These are phyloP conservation scores for Alternaria alternata DNA, from an alignment of 2,329 filamentous ascomycete species.

Conservation along the genomic window DNA sequence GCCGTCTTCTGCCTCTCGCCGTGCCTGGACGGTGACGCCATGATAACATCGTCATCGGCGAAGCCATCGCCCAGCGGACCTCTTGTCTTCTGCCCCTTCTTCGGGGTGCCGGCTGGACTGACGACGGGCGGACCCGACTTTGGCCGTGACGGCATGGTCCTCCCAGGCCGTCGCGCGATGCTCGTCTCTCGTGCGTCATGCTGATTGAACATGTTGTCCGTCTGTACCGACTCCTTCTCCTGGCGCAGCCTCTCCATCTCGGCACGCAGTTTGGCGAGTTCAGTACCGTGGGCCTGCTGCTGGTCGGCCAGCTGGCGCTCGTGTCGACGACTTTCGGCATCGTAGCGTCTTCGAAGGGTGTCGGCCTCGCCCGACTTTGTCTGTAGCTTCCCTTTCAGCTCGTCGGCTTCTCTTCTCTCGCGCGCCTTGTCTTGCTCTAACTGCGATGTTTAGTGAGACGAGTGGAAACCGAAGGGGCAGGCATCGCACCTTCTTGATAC, in stretches of 20 bases:
- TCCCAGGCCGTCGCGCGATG: slow-evolving; percentile 52
- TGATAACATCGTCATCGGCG: slow-evolving; percentile 69
- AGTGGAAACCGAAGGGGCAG: neutral
- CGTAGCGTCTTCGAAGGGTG: slow-evolving; percentile 75
- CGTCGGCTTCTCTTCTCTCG: slow-evolving; percentile 26
- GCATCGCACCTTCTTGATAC: slow-evolving; percentile 52
- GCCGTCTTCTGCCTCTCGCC: slow-evolving; percentile 58
- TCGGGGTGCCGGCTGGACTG: slow-evolving; percentile 66
- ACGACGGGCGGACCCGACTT: slow-evolving; percentile 24
- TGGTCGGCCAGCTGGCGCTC: slow-evolving; percentile 69
- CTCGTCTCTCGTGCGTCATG: slow-evolving; percentile 72
- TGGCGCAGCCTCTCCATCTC: slow-evolving; percentile 71
- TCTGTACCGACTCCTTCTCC: slow-evolving; percentile 70
- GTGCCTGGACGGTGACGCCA: slow-evolving; percentile 63
- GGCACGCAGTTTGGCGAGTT: slow-evolving; percentile 68
- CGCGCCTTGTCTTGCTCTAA: slow-evolving; percentile 55
- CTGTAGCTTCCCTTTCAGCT: slow-evolving; percentile 51
- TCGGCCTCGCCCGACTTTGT: slow-evolving; percentile 74
- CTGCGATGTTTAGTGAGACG: slow-evolving; percentile 38
- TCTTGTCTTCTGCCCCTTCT: slow-evolving; percentile 62
- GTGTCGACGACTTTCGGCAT: slow-evolving; percentile 68
- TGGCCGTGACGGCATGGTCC: slow-evolving; percentile 31
- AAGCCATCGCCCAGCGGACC: slow-evolving; percentile 76
- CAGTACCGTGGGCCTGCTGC: slow-evolving; percentile 70
- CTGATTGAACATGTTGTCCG: slow-evolving; percentile 75